phyloP scores from a whole-genome alignment of 345 rosid species.

The Boechera divaricarpa region DNA sequence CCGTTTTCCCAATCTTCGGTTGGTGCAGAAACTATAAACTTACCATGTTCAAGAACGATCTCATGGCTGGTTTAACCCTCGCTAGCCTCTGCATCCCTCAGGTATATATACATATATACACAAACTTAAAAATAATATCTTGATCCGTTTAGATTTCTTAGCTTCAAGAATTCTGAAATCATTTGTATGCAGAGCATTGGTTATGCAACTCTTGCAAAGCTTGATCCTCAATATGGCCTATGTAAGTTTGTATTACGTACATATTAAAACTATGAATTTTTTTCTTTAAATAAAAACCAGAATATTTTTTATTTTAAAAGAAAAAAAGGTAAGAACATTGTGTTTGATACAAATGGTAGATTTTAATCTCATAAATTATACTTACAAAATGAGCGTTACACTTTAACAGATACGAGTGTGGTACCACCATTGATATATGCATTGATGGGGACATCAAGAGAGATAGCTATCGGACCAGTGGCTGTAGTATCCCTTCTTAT shows the following conservation, averaged over 20 bases:
- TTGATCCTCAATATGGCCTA: conserved; percentile 93
- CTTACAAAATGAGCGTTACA: not conserved
- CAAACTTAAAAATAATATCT: not conserved
- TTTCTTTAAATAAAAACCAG: not conserved
- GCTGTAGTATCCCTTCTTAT: conserved; percentile 89
- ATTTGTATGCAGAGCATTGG: conserved; percentile 77
- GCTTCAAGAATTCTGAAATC: not conserved
- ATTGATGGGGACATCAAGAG: conserved; percentile 90
- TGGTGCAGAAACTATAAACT: conserved; percentile 68
- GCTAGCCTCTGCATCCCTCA: conserved; percentile 99
- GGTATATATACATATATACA: conserved; percentile 48
- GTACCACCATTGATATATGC: conserved; percentile 91
- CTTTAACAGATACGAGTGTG: conserved; percentile 72
- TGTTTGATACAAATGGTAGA: too few species aligned
- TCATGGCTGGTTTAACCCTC: conserved; percentile 88
- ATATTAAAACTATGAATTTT: not conserved
- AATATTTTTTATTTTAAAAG: not conserved
- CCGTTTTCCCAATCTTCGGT: conserved; percentile 67
- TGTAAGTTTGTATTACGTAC: conserved; percentile 56
- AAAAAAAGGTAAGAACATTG: not conserved
- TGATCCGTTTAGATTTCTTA: conserved; percentile 3
- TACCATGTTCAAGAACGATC: conserved; percentile 69
- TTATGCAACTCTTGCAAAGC: conserved; percentile 90
- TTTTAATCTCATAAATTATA: not conserved
- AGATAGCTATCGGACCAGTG: conserved; percentile 91